phyloP scores from a whole-genome alignment of 192 early-diverging fungal genomes.

The Coemansia sp. region DNA sequence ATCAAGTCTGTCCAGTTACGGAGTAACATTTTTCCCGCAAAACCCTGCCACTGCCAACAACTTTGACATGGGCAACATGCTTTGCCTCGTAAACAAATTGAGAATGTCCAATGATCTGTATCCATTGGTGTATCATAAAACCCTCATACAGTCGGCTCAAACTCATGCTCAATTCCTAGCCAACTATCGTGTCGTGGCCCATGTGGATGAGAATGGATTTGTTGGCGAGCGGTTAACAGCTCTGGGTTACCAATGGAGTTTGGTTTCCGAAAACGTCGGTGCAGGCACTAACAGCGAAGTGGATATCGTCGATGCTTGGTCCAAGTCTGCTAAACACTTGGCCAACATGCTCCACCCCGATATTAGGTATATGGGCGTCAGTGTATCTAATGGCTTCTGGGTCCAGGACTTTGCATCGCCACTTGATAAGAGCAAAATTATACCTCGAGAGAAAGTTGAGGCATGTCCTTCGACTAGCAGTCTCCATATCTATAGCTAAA shows the following conservation, averaged over 20 bases:
- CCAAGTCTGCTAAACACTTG: slow-evolving; percentile 33
- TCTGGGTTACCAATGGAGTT: slow-evolving; percentile 23
- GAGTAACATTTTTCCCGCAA: slow-evolving; percentile 31
- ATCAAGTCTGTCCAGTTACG: slow-evolving; percentile 10
- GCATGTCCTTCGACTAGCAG: slow-evolving; percentile 21
- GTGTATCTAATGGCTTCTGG: slow-evolving; percentile 48
- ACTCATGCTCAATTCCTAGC: slow-evolving; percentile 40
- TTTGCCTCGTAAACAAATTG: slow-evolving; percentile 42
- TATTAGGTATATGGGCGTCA: slow-evolving; percentile 35
- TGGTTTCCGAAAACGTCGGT: slow-evolving; percentile 50
- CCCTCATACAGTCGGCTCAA: slow-evolving; percentile 27
- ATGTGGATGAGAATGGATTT: slow-evolving; percentile 31
- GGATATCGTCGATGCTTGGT: slow-evolving; percentile 40
- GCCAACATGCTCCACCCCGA: slow-evolving; percentile 45
- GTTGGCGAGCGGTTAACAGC: slow-evolving; percentile 38
- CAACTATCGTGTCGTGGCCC: slow-evolving; percentile 29
- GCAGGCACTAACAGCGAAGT: slow-evolving; percentile 31
- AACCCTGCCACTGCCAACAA: slow-evolving; percentile 16
- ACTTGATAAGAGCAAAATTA: slow-evolving; percentile 8
- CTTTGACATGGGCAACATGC: slow-evolving; percentile 40
- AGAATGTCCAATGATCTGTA: slow-evolving; percentile 15
- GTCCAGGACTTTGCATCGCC: slow-evolving; percentile 50
- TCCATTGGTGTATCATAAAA: slow-evolving; percentile 31
- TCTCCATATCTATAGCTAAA: slow-evolving; percentile 19
- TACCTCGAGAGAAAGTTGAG: slow-evolving; percentile 17